phyloP scores from a whole-genome alignment of 2,329 filamentous ascomycete species.

The Aspergillus oerlinghausenensis region DNA sequence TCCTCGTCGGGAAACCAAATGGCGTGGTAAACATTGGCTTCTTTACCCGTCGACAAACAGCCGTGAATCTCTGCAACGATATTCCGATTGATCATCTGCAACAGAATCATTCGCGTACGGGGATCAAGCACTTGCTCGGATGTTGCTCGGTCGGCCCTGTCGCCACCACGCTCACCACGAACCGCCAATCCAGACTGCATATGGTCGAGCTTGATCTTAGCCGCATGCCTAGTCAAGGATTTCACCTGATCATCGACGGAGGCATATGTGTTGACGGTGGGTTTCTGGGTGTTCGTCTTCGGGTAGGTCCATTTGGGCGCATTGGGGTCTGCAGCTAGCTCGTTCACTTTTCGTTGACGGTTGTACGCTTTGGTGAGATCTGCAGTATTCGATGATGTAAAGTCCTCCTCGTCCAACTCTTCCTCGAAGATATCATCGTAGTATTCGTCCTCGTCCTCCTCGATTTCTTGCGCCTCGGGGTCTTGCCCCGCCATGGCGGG shows the following conservation, averaged over 20 bases:
- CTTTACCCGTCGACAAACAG: conserved; percentile 92
- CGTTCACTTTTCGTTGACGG: conserved; percentile 67
- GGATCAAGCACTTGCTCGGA: conserved; percentile 93
- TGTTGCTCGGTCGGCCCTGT: conserved; percentile 90
- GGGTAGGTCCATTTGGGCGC: conserved; percentile 56
- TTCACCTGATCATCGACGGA: conserved; percentile 84
- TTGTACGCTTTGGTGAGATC: conserved; percentile 88
- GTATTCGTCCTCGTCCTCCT: conserved; percentile 54
- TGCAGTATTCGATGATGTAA: conserved; percentile 53
- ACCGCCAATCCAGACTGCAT: conserved; percentile 49
- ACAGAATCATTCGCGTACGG: conserved; percentile 86
- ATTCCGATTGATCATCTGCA: conserved; percentile 92
- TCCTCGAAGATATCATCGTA: conserved; percentile 58
- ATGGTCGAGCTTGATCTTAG: conserved; percentile 75
- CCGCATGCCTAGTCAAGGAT: conserved; percentile 76
- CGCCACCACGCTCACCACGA: conserved; percentile 47
- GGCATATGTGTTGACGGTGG: conserved; percentile 71
- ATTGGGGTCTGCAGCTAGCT: conserved; percentile 44
- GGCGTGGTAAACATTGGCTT: conserved; percentile 96
- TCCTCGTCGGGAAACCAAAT: conserved; percentile 56
- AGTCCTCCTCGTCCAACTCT: conserved; percentile 51
- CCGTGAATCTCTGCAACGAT: conserved; percentile 89
- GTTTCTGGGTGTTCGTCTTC: conserved; percentile 73
- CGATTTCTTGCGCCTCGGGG: conserved; percentile 33
- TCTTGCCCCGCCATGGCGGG: conserved; percentile 30